Base-by-base conservation (phyloP, 331 rosid genomes). In the Acacia pycnantha region DNA sequence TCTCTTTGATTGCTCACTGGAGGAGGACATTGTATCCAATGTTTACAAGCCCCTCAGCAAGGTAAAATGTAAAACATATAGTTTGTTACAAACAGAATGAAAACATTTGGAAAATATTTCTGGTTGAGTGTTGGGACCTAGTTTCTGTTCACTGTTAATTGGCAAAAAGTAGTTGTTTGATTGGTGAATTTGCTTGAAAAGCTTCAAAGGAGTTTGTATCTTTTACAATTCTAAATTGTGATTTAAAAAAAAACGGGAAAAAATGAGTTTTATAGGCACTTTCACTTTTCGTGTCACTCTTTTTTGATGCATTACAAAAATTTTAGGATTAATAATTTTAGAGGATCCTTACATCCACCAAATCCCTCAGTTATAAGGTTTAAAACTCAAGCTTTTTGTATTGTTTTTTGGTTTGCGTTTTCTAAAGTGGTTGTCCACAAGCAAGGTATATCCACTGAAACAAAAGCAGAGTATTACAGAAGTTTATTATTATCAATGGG, bases 1-100 rank as follows among this genome's bases (percentile, higher is more conserved):
- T 85, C 93, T 92, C 26, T 94, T 79, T 62, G 89, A 91, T 70
- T 87, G 93, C 74, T 94, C 99, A 1, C 90, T 96, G 27, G 99
- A 96, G 83, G 99, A 96, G 84, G 97, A 94, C 73, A 91, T 96
- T 82, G 71, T 79, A 76, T 81, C 92, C 40, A 59, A 84, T 14
- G 83, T 94, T 81, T 43, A 92, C 78, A 72, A 71, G 72, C 89
- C 98, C 22, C 88, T 89, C 75, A 81, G 82, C 81, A 91, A 94
- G 94, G 99, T 96, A 89, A 76, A 78, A 65, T 2, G 21, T 12
- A 81, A 73, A n/a, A 56, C 48, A 81, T 56, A n/a, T 65, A 37
- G 29, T 79, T 70, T 44, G n/a, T 24, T 43, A 5, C 58, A 70
- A 43, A 43, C 35, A 5, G n/a, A 51, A 73, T 37, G 51, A 24